A percentile compares a stretch with the other conserved stretches of the same genome.
Conservation (phyloP, 2,329 filamentous ascomycete species). For the Ophiostoma sp. region DNA sequence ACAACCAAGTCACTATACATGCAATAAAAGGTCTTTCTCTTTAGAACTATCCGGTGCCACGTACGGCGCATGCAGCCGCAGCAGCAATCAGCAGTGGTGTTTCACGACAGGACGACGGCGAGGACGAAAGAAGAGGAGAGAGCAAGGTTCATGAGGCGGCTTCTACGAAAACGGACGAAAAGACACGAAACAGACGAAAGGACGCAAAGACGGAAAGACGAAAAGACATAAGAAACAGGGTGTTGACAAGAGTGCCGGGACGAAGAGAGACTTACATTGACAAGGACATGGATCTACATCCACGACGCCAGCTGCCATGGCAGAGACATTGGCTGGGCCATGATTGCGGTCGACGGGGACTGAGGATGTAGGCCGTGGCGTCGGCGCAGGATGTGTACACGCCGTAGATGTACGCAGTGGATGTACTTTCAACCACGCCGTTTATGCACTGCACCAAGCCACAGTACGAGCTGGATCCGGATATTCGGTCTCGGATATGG, state of each 20-base stretch:
- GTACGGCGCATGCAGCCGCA: neutral
- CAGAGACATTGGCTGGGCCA: neutral
- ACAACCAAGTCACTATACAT: too few relatives aligned
- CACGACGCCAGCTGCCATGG: neutral
- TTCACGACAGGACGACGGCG: neutral
- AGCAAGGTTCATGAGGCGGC: constrained; percentile 3
- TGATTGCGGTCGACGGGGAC: too few relatives aligned
- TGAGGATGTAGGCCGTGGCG: too few relatives aligned
- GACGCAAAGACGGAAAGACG: neutral
- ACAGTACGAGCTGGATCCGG: neutral
- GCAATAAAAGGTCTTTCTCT: neutral
- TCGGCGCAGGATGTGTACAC: too few relatives aligned
- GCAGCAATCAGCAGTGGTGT: neutral
- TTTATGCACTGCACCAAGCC: neutral
- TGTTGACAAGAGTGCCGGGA: neutral
- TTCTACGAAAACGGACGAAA: constrained; percentile 5
- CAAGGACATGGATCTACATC: neutral
- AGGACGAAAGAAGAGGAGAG: neutral
- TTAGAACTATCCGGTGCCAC: neutral
- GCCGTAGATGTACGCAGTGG: too few relatives aligned
- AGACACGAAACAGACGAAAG: neutral
- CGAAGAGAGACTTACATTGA: neutral
- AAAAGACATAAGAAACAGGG: constrained; percentile 1
- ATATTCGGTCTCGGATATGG: constrained; percentile 6
- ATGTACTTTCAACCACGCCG: too few relatives aligned